Base-by-base conservation (phyloP, 306 rosid genomes). In the Abrus pulchellus region DNA sequence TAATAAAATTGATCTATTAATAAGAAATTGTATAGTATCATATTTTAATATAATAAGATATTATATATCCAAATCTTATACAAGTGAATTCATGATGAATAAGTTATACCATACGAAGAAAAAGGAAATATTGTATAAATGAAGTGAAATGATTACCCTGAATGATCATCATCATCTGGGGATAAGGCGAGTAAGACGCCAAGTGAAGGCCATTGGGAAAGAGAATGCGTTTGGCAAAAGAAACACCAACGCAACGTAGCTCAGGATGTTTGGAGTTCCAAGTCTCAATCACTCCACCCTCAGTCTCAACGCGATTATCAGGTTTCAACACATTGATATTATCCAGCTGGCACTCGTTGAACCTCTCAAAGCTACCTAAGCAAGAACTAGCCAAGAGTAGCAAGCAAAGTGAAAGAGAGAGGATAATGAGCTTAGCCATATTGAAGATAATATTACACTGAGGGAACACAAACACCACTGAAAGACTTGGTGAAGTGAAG, bases 361-460 rank as follows among this genome's bases (percentile, higher is more conserved):
- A 59, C 69, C 56, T 45, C 1, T 45, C 40, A 0, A 44, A 43
- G 44, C 36, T 27, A 4, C 53, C 93, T 2, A 87, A 70, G 77
- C 93, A 68, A 12, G 69, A 73, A 47, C 74, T 67, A 0, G 80
- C 32, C 12, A 75, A 74, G 32, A 82, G 61, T 5, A 82, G 47
- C 2, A 75, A 3, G 48, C 41, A 82, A 27, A 81, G 43, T 0
- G 60, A 65, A 28, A 75, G 33, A 12, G 48, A 57, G 28, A 63
- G 55, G 0, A 14, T 12, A 14, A 64, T 63, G 28, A 7, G 63
- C 74, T 68, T 92, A 1, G 76, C 79, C 97, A 90, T 91, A 0
- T 34, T 62, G 9, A 7, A 13, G 28, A 29, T 8, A 41, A 12
- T 13, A 5, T 40, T 9, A 11, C 20, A 20, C 20, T 20, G 20